These are phyloP conservation scores for Coprinopsis sp. DNA, from an alignment of 768 basidiomycete genomes.

Conservation along the genomic window DNA sequence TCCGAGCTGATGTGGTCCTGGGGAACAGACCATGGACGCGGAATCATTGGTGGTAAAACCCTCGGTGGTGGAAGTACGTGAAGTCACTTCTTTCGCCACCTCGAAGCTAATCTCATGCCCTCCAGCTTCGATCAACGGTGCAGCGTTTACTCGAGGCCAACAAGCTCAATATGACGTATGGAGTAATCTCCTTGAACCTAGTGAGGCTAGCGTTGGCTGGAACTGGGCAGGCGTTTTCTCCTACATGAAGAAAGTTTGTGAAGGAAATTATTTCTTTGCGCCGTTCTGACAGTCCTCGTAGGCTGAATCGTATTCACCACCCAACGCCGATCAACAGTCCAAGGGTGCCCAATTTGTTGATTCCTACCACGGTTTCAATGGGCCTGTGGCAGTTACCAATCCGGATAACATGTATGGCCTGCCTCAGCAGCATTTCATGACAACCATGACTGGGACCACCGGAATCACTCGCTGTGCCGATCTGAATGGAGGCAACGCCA, in stretches of 20 bases:
- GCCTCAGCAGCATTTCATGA: conserved; percentile 48
- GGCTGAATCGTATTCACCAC: conserved; percentile 54
- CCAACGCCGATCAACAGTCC: conserved; percentile 26
- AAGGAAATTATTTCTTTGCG: conserved; percentile 26
- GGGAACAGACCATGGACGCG: conserved; percentile 37
- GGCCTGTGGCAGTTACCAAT: conserved; percentile 52
- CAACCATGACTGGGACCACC: conserved; percentile 42
- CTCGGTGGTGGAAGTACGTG: conserved; percentile 37
- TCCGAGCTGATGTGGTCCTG: conserved; percentile 43
- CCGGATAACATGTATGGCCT: conserved; percentile 53
- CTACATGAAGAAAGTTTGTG: conserved; percentile 44
- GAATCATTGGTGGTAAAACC: conserved; percentile 42
- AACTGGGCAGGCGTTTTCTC: conserved; percentile 39
- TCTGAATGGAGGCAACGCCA: conserved; percentile 51
- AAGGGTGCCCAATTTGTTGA: conserved; percentile 34
- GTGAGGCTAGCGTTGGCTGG: conserved; percentile 42
- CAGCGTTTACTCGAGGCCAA: conserved; percentile 32
- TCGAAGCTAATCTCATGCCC: not conserved
- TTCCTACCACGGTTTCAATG: conserved; percentile 46
- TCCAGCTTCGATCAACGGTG: conserved; percentile 46
- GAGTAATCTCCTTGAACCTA: conserved; percentile 22
- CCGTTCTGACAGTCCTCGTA: conserved; percentile 42
- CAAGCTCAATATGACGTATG: conserved; percentile 31
- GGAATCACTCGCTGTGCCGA: conserved; percentile 46
- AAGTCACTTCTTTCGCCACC: not conserved